Evolutionary conservation across 345 rosid genomes (phyloP).

Genomic region (Microcos paniculata): DNA sequence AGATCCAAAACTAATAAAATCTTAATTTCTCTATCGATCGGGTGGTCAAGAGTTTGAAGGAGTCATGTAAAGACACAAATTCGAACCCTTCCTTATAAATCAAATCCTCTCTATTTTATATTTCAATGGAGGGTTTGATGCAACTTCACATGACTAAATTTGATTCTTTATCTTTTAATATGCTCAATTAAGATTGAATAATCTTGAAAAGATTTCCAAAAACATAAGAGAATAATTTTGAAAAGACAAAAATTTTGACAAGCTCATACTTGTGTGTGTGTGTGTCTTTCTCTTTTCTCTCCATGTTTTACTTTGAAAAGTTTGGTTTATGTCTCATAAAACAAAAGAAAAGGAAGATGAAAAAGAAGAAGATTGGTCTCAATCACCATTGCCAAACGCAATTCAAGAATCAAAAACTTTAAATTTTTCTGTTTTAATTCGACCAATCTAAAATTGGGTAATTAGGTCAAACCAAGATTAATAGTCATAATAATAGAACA

Average conservation of each 20-base stretch:
- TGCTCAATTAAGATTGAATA: neutral
- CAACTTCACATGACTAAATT: neutral
- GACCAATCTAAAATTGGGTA: neutral
- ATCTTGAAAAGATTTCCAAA: neutral
- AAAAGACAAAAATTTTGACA: neutral
- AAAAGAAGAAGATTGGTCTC: neutral
- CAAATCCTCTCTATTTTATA: too few species aligned
- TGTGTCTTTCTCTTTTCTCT: neutral
- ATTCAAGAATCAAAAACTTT: neutral
- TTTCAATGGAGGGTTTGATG: too few species aligned
- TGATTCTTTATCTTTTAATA: neutral
- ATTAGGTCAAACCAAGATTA: neutral
- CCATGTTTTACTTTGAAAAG: neutral
- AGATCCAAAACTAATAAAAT: too few species aligned
- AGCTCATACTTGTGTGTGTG: neutral
- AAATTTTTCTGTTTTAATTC: too few species aligned
- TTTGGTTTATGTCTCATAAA: neutral
- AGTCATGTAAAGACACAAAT: too few species aligned
- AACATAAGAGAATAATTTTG: neutral
- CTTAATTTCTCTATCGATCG: too few species aligned
- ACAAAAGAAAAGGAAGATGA: constrained; percentile 22
- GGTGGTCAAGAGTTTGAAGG: too few species aligned
- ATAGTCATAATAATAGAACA: neutral
- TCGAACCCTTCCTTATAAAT: too few species aligned
- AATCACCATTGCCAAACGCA: neutral